Evolutionary conservation across 106 monocot species (phyloP), one percentile per base, ranked within the genome.

Genomic region (Acanthochlamys bracteata): DNA sequence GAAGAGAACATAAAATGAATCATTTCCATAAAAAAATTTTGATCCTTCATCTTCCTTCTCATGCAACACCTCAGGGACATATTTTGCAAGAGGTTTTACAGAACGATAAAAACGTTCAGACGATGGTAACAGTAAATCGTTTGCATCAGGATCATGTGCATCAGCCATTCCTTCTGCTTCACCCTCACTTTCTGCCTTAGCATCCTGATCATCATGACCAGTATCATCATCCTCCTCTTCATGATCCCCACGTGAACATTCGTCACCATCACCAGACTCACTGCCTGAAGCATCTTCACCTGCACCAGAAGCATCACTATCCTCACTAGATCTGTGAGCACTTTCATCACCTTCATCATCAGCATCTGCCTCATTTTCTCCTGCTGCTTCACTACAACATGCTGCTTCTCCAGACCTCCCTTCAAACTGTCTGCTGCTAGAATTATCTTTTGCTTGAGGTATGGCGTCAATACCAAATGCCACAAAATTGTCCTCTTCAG

Each of bases 301-400:
- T 49, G 84, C 88, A 61, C 85, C 91, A 51, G 96, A 98, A 22
- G 82, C 96, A 75, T 96, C 95, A 82, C 89, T 86, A 59, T 90
- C 94, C 55, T 89, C 94, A 10, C 71, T 78, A 59, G 90, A 90
- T 59, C 90, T 74, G 13, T 91, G 91, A 45, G 80, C 83, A 63
- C 88, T 88, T 75, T 91, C 96, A 53, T 98, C 84, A 53, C 82
- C 87, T 66, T 93, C 92, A 57, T 93, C 91, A 71, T 98, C 91
- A 57, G 86, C 89, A 73, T 86, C 90, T 49, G 84, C 86, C 56
- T 90, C 84, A 78, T 90, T 91, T 47, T 90, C 92, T 55, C 69
- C 76, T 13, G 77, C 77, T 46, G 70, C 77, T 20, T 82, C 85
- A 64, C 72, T 73, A 64, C 59, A 66, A n/a, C 42, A 46, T 19